These are phyloP conservation scores for Rhizopus delemar DNA, from an alignment of 371 early-diverging fungal species.

Conservation along the genomic window DNA sequence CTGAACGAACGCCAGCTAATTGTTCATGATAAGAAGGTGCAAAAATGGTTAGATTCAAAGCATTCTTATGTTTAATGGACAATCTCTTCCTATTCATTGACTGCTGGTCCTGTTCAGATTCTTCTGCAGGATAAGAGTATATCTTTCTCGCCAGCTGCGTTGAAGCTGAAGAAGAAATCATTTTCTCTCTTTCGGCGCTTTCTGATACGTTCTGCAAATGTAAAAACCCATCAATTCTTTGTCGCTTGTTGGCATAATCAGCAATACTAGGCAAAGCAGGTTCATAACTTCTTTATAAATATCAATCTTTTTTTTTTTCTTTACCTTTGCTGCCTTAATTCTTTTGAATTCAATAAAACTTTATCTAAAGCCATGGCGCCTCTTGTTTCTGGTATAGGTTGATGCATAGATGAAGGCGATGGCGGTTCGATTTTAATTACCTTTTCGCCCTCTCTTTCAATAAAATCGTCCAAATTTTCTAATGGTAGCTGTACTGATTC, in stretches of 20 bases:
- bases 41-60: constrained; percentile 59
- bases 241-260: constrained; percentile 8
- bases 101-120: not conserved
- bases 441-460: constrained; percentile 1
- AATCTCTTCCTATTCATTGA: constrained; percentile 28
- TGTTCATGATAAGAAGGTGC: constrained; percentile 62
- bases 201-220: not conserved
- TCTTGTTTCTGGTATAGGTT: constrained; percentile 14
- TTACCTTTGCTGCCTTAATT: constrained; percentile 21
- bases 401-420: constrained; percentile 18
- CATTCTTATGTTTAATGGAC: constrained; percentile 45
- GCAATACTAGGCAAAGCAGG: not conserved
- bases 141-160: constrained; percentile 16
- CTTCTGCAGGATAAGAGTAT: constrained; percentile 17
- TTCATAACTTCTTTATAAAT: not conserved
- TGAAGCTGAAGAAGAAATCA: constrained; percentile 5
- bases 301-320: not conserved
- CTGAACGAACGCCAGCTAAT: constrained; percentile 53
- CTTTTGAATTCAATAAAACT: constrained; percentile 20
- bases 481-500: constrained; percentile 28
- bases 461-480: constrained; percentile 16
- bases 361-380: constrained; percentile 31
- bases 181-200: constrained; percentile 12
- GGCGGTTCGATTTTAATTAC: constrained; percentile 26
- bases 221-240: not conserved